Base-by-base conservation (phyloP, 2,329 filamentous ascomycete genomes). In the Penicillium expansum region DNA sequence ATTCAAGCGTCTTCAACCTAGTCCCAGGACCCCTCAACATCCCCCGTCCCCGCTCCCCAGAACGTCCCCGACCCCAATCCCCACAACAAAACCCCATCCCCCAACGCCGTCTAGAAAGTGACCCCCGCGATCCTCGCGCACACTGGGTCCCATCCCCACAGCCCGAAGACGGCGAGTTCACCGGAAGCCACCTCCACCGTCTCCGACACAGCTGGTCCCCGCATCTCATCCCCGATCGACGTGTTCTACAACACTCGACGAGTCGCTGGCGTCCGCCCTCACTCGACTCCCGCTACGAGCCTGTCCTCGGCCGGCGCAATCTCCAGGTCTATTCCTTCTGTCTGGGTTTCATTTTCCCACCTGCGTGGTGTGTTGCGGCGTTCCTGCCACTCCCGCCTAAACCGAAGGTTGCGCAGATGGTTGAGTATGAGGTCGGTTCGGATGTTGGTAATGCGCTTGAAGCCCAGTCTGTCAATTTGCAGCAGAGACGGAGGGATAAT, bases 331-430 rank as follows among this genome's bases (percentile, higher is more conserved):
- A 88, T 51, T 77, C 90, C 48, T 95, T 95, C 74, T 84, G 86
- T 54, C 41, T 88, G 45, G 91, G 91, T 24, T 95, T 95, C 68
- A 77, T 93, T 45, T 85, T 91, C 67, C 91, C 90, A 6, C 81
- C 91, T 59, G 88, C 87, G 54, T 95, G 91, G 91, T 89, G 93
- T 77, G 79, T 91, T 61, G 91, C 87, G 1, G 84, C 90, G 1
- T 81, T 92, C 52, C 78, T 94, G 13, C 89, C 90, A 1, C 74
- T 95, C 7, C 89, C 89, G 10, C 77, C 78, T 1, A 81, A 82
- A 53, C 82, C 86, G 0, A 68, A 70, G 9, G 74, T 78, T 20
- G 66, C 74, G 1, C 76, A 85, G 72, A 67, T 66, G 76, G 80
- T 38, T 80, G 86, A 67, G 73, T 67, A 29, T 69, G 67, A 56